Evolutionary conservation across 2,329 filamentous ascomycete species (phyloP).

Genomic region (Penicillium freii): DNA sequence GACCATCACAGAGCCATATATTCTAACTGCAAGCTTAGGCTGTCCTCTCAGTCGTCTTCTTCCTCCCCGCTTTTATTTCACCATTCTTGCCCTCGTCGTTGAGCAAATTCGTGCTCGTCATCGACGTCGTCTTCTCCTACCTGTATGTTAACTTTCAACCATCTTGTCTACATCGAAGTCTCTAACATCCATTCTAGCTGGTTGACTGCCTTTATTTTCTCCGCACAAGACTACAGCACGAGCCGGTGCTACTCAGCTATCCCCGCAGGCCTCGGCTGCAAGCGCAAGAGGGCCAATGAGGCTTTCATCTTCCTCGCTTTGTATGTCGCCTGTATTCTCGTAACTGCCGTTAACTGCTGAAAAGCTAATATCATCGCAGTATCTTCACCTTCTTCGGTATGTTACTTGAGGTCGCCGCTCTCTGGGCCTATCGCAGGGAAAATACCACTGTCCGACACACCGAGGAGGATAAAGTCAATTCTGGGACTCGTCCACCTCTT

Average conservation of each 20-base stretch:
- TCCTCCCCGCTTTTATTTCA: constrained; percentile 44
- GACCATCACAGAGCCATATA: neutral
- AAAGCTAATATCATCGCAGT: constrained; percentile 22
- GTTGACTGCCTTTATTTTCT: constrained; percentile 51
- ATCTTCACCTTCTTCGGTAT: constrained; percentile 44
- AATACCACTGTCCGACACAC: constrained; percentile 10
- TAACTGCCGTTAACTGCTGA: too few species aligned
- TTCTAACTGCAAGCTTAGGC: constrained; percentile 23
- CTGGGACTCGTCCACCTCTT: constrained; percentile 16
- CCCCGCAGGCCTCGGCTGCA: constrained; percentile 36
- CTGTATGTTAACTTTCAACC: constrained; percentile 32
- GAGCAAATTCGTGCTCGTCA: constrained; percentile 38
- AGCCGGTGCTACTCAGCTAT: constrained; percentile 31
- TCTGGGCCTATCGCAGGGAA: constrained; percentile 35
- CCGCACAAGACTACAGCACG: constrained; percentile 46
- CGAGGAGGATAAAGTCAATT: constrained; percentile 27
- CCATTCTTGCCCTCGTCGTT: constrained; percentile 40
- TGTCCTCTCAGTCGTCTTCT: constrained; percentile 41
- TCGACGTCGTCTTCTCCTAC: constrained; percentile 49
- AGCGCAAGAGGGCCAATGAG: constrained; percentile 42
- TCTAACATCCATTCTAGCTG: constrained; percentile 32
- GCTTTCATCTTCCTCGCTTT: constrained; percentile 48
- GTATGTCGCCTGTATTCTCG: constrained; percentile 29
- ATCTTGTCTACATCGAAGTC: neutral
- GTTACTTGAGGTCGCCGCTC: constrained; percentile 37